Percentiles rank a stretch among this genome's conserved stretches.
Evolutionary conservation across 257 asterid species (phyloP).

Genomic region (Gentiana macrophylla): DNA sequence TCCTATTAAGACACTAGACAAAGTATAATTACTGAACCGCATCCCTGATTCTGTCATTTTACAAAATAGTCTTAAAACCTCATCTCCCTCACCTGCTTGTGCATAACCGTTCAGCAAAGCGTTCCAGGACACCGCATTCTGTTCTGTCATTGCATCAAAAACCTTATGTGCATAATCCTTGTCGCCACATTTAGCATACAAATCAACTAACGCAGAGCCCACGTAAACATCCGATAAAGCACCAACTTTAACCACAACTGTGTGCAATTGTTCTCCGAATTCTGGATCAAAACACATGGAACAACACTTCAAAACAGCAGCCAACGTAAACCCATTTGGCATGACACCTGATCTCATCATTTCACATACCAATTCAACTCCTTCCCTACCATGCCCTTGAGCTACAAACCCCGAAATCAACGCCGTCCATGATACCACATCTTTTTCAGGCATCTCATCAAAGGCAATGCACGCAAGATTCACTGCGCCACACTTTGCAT

Average conservation of each 20-base stretch:
- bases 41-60: constrained; percentile 45
- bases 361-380: constrained; percentile 44
- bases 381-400: constrained; percentile 42
- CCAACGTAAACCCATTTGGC: constrained; percentile 73
- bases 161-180: constrained; percentile 48
- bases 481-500: constrained; percentile 57
- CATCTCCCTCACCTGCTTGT: constrained; percentile 50
- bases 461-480: constrained; percentile 27
- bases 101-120: constrained; percentile 78
- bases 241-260: constrained; percentile 58
- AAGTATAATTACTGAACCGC: constrained; percentile 48
- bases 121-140: constrained; percentile 69
- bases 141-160: constrained; percentile 56
- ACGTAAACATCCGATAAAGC: constrained; percentile 51
- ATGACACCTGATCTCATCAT: constrained; percentile 55
- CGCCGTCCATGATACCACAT: constrained; percentile 75
- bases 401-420: constrained; percentile 77
- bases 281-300: constrained; percentile 48
- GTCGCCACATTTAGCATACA: constrained; percentile 63
- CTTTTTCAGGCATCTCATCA: constrained; percentile 44
- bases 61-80: constrained; percentile 42
- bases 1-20: constrained; percentile 69
- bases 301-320: constrained; percentile 64
- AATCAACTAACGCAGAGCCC: constrained; percentile 63
- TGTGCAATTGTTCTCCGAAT: constrained; percentile 63